A percentile compares a stretch with the other conserved stretches of the same genome.
phyloP scores from a whole-genome alignment of 2,329 filamentous ascomycete genomes.

The Calonectria honghensis region DNA sequence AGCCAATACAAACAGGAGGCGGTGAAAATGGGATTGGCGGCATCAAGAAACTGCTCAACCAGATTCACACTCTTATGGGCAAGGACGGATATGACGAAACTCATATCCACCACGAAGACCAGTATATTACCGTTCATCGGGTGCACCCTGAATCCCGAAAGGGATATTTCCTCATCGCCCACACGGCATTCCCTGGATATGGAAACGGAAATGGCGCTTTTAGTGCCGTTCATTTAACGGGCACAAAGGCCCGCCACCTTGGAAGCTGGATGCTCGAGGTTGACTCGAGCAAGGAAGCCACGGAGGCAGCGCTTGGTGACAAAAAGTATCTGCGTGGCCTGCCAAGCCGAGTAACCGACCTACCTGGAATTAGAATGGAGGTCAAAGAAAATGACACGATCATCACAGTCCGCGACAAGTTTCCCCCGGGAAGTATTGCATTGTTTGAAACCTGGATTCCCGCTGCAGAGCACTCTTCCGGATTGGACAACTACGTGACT shows the following conservation, averaged over 20 bases:
- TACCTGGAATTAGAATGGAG: constrained; percentile 84
- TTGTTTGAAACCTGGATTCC: constrained; percentile 98
- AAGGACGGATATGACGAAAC: constrained; percentile 96
- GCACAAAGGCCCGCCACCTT: constrained; percentile 89
- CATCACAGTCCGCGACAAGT: constrained; percentile 87
- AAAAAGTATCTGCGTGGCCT: constrained; percentile 84
- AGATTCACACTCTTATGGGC: constrained; percentile 96
- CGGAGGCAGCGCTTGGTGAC: constrained; percentile 79
- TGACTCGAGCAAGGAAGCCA: constrained; percentile 83
- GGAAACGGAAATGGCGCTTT: constrained; percentile 89
- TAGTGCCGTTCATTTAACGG: constrained; percentile 85
- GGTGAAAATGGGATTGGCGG: constrained; percentile 90
- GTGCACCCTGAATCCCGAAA: constrained; percentile 94
- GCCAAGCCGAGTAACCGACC: constrained; percentile 85
- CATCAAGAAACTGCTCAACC: constrained; percentile 94
- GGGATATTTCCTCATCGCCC: constrained; percentile 95
- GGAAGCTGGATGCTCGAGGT: constrained; percentile 96
- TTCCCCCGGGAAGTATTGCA: constrained; percentile 95
- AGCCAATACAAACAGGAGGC: constrained; percentile 77
- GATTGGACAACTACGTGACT: constrained; percentile 90
- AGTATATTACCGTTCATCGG: constrained; percentile 97
- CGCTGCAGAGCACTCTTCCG: constrained; percentile 86
- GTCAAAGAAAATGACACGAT: constrained; percentile 83
- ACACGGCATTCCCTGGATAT: constrained; percentile 95
- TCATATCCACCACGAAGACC: constrained; percentile 95